Conservation (phyloP, 1,284 basidiomycete genomes). For the Malassezia equina region DNA sequence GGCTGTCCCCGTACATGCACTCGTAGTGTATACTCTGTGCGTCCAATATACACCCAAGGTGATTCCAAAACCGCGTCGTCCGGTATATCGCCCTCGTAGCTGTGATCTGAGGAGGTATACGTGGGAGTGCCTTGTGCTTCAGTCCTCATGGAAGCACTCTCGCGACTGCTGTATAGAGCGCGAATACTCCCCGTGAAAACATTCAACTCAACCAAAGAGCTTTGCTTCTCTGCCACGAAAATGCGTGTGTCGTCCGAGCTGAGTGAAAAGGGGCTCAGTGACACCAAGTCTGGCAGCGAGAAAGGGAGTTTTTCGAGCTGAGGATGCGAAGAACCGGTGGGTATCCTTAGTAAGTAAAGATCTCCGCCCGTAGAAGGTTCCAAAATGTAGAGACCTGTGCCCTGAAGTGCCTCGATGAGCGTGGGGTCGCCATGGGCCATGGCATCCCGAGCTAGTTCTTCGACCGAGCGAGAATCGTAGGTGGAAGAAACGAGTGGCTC, state of each 20-base stretch:
- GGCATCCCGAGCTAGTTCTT: conserved; percentile 26
- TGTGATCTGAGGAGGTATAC: background rate
- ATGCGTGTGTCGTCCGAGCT: conserved; percentile 61
- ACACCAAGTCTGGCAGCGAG: conserved; percentile 73
- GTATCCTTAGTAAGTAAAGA: conserved; percentile 61
- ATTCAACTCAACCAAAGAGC: conserved; percentile 66
- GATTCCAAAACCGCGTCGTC: conserved; percentile 13
- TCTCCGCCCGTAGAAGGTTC: conserved; percentile 74
- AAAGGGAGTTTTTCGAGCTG: conserved; percentile 65
- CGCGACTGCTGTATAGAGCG: conserved; percentile 57
- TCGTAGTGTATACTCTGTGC: conserved; percentile 45
- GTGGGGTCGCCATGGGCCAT: conserved; percentile 5
- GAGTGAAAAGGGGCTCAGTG: conserved; percentile 72
- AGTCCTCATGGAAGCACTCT: background rate
- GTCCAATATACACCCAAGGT: conserved; percentile 32
- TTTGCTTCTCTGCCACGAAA: conserved; percentile 76
- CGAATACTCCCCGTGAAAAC: conserved; percentile 71
- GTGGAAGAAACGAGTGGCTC: conserved; percentile 32
- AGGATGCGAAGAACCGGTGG: conserved; percentile 19
- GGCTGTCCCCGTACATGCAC: conserved; percentile 37
- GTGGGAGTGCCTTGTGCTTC: background rate
- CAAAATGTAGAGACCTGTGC: conserved; percentile 72
- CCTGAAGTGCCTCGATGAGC: conserved; percentile 50
- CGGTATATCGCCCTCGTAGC: background rate
- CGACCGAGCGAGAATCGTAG: conserved; percentile 34